Base-by-base conservation (phyloP, 495 filamentous ascomycete genomes). In the Staphylotrichum longicolle region DNA sequence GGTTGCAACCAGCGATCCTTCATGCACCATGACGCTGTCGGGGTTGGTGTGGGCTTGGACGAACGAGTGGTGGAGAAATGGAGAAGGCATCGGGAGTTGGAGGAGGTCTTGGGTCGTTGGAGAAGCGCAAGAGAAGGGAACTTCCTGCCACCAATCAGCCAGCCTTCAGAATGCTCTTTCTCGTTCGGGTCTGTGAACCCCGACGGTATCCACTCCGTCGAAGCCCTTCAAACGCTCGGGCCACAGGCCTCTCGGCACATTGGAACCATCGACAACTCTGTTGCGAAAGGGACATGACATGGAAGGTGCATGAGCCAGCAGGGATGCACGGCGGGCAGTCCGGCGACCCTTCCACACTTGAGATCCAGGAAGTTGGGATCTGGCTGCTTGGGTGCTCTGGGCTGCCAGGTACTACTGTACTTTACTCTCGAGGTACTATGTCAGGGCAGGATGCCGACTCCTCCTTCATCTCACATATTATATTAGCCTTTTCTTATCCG, bases 291-390 rank as follows among this genome's bases (percentile, higher is more conserved):
- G 6, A 39, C 37, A 10, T 2, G 10, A 39, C 37, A 1, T 10
- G 10, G 6, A 30, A 58, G 37, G 46, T 60, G 60, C 56, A 64
- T 34, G 50, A 51, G 39, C 11, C 20, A 32, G 46, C 37, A 3
- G 6, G 12, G 55, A 32, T 41, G 20, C 7, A 4, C 0, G 14
- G 15, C 7, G 54, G 48, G 32, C 30, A 27, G 20, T 8, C 34
- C 5, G 34, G 8, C 35, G n/a, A 8, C 20, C 27, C 1, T n/a
- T 47, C 12, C 4, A 6, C 57, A 12, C 10, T n/a, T 9, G 20
- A 62, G 58, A 68, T 66, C 72, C 70, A 69, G 67, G 70, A 65
- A 65, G 66, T 65, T 72, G 70, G 72, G 69, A 74, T 74, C 60
- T 64, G 67, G 66, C 69, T 72, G 73, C 44, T 62, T 62, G 69